These are phyloP conservation scores for Coemansia sp. DNA, from an alignment of 192 early-diverging fungal species.

Conservation along the genomic window DNA sequence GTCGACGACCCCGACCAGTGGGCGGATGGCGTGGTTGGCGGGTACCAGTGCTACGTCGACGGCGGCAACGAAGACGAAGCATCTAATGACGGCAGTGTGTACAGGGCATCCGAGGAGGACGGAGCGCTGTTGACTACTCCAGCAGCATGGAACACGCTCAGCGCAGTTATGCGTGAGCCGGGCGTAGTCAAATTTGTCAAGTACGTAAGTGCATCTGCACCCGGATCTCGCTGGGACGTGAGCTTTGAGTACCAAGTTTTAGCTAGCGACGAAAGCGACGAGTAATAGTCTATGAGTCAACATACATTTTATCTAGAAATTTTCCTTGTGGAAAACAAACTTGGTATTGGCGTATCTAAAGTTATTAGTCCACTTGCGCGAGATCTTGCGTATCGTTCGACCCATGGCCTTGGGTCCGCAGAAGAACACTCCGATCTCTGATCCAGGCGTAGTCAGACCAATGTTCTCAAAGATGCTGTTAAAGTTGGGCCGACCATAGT, in stretches of 20 bases:
- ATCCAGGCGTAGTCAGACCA: constrained; percentile 50
- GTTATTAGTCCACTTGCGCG: constrained; percentile 49
- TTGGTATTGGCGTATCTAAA: constrained; percentile 53
- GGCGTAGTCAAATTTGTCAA: constrained; percentile 80
- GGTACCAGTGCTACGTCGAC: constrained; percentile 78
- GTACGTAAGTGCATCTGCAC: constrained; percentile 76
- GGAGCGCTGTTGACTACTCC: constrained; percentile 71
- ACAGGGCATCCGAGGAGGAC: constrained; percentile 63
- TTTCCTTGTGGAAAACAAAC: constrained; percentile 71
- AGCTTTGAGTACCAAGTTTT: constrained; percentile 65
- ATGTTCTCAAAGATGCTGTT: constrained; percentile 64
- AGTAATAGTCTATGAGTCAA: neutral
- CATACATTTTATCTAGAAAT: constrained; percentile 57
- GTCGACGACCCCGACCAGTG: constrained; percentile 53
- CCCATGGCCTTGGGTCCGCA: constrained; percentile 77
- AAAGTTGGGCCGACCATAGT: constrained; percentile 83
- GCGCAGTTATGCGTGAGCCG: constrained; percentile 70
- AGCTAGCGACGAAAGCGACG: constrained; percentile 31
- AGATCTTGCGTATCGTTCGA: constrained; percentile 54
- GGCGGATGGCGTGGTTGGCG: constrained; percentile 67
- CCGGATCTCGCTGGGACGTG: constrained; percentile 79
- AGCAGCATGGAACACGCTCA: constrained; percentile 67
- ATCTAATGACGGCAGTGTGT: constrained; percentile 63
- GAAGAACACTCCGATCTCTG: constrained; percentile 80
- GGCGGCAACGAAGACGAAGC: constrained; percentile 68